Conservation (phyloP, 2,329 filamentous ascomycete genomes). For the Aspergillus unguis region DNA sequence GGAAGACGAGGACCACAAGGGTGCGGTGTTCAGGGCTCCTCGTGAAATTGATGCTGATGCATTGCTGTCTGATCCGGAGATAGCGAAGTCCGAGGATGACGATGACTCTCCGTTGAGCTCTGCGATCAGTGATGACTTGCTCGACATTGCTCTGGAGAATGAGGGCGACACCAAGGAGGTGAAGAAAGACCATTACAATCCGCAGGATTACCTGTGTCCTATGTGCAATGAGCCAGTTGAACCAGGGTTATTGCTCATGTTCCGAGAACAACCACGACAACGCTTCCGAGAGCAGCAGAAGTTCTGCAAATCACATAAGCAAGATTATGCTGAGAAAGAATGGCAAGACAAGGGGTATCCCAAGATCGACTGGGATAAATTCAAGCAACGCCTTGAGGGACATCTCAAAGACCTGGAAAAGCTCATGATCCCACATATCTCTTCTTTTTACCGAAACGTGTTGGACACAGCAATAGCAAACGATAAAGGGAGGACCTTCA, state of each 20-base stretch:
- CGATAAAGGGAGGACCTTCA: slow-evolving; percentile 59
- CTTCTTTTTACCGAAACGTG: slow-evolving; percentile 60
- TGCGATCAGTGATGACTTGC: slow-evolving; percentile 29
- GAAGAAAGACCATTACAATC: neutral
- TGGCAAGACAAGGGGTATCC: slow-evolving; percentile 63
- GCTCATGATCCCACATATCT: slow-evolving; percentile 53
- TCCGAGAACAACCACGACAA: slow-evolving; percentile 39
- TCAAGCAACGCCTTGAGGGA: slow-evolving; percentile 57
- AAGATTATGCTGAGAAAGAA: slow-evolving; percentile 49
- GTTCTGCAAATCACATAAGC: slow-evolving; percentile 65
- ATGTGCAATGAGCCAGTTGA: slow-evolving; percentile 64
- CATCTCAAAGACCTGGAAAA: slow-evolving; percentile 56
- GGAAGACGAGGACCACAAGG: slow-evolving; percentile 7
- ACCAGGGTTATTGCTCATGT: slow-evolving; percentile 51
- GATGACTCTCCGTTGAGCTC: slow-evolving; percentile 31
- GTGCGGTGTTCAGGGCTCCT: slow-evolving; percentile 24
- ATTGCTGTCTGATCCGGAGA: slow-evolving; percentile 18
- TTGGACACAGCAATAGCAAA: slow-evolving; percentile 55
- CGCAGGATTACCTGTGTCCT: slow-evolving; percentile 53
- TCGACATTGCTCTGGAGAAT: slow-evolving; percentile 17
- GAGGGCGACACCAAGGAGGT: slow-evolving; percentile 6
- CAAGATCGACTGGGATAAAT: slow-evolving; percentile 62
- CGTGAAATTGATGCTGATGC: slow-evolving; percentile 22
- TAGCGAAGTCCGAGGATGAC: slow-evolving; percentile 27
- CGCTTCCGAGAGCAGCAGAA: slow-evolving; percentile 38